Evolutionary conservation across 2,329 filamentous ascomycete species (phyloP).

Genomic region (Colletotrichum paranaense): DNA sequence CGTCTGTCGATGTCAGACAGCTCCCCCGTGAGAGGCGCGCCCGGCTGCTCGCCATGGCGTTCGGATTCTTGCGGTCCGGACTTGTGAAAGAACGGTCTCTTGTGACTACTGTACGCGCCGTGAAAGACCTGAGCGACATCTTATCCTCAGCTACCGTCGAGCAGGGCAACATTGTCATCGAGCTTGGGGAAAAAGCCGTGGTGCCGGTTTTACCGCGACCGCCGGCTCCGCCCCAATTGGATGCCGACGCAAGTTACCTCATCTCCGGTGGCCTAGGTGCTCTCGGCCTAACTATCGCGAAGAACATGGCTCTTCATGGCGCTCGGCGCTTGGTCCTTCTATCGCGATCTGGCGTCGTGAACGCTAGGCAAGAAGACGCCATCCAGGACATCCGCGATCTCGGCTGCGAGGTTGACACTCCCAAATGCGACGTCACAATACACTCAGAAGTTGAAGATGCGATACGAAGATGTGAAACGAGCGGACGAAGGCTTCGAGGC

Average conservation of each 20-base stretch:
- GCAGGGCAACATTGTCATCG: too few relatives aligned
- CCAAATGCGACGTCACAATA: conserved; percentile 36
- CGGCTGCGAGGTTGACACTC: conserved; percentile 33
- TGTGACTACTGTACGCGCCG: too few relatives aligned
- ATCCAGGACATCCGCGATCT: conserved; percentile 29
- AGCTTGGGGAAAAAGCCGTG: too few relatives aligned
- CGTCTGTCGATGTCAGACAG: too few relatives aligned
- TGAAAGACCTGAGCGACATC: too few relatives aligned
- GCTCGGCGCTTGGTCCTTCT: conserved; percentile 45
- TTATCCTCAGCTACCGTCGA: too few relatives aligned
- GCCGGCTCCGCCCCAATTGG: conserved; percentile 23
- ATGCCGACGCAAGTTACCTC: conserved; percentile 41
- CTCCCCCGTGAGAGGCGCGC: too few relatives aligned
- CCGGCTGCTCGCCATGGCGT: too few relatives aligned
- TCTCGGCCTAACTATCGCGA: conserved; percentile 39
- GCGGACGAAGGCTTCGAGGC: conserved; percentile 40
- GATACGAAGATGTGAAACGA: conserved; percentile 24
- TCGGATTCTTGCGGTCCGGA: too few relatives aligned
- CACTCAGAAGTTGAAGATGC: not conserved
- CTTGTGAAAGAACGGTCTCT: too few relatives aligned
- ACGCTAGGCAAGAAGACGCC: conserved; percentile 2
- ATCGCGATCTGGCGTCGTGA: conserved; percentile 39
- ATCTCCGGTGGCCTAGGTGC: conserved; percentile 45
- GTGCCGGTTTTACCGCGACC: too few relatives aligned
- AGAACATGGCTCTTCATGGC: conserved; percentile 41